Evolutionary conservation across 139 green algal species (phyloP).

Genomic region (Mesotaenium endlicherianum): DNA sequence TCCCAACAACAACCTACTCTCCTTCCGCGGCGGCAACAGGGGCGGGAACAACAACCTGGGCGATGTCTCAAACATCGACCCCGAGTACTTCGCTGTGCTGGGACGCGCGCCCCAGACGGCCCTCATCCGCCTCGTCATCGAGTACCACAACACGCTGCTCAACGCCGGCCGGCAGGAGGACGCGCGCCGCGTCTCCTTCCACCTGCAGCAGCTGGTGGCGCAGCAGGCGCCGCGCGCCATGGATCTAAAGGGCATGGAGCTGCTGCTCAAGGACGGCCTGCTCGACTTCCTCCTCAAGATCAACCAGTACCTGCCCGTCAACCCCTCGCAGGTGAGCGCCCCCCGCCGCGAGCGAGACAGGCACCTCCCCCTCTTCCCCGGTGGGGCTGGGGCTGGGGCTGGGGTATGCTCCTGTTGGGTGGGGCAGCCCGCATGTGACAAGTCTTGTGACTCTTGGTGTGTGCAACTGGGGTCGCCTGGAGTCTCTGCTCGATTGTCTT

Average conservation of each 20-base stretch:
- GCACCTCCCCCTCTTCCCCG: no score
- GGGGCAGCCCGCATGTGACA: no score
- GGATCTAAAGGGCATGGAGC: constrained; percentile 19
- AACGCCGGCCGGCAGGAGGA: background rate
- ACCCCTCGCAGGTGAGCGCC: constrained; percentile 8
- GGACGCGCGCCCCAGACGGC: background rate
- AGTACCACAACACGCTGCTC: background rate
- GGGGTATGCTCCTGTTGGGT: no score
- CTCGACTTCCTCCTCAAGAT: constrained; percentile 23
- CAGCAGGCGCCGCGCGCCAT: background rate
- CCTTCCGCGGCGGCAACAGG: no score
- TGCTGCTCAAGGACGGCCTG: constrained; percentile 25
- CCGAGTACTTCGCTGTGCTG: background rate
- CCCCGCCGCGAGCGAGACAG: no score
- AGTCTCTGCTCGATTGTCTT: no score
- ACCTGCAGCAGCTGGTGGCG: background rate
- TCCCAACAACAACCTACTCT: no score
- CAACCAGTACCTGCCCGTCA: background rate
- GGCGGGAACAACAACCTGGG: no score
- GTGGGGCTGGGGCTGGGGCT: no score
- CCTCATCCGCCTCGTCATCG: background rate
- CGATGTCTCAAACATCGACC: no score
- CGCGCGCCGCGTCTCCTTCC: background rate
- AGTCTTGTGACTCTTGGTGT: no score
- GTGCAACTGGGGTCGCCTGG: no score